Base-by-base conservation (phyloP, 805 yeast genomes). In the Lipomyces mesembrius region DNA sequence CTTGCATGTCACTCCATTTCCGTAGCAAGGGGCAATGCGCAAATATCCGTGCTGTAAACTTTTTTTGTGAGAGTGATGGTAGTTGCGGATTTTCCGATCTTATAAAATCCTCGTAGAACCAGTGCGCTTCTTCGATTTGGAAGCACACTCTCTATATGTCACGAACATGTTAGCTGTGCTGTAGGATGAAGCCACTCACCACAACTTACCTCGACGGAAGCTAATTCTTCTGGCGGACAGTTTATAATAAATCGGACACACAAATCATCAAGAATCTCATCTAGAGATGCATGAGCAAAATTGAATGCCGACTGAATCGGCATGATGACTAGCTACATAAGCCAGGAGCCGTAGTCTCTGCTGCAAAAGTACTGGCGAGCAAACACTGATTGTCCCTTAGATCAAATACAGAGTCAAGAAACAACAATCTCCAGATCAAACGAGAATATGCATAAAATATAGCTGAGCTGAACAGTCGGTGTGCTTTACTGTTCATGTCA, bases 51-150 rank as follows among this genome's bases (percentile, higher is more conserved):
- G 88, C 84, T 0, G 93, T 87, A 76, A 95, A 93, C 8, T 83
- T 79, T 76, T 89, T 89, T 85, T 92, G 87, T 74, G 88, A 89
- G 81, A 93, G 79, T 1, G 85, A 76, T 1, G 98, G 98, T 66
- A 94, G 81, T 39, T 82, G 77, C 2, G 95, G 93, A 76, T 92
- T 89, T 73, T 88, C 79, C 46, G 84, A 84, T 46, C 93, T 84
- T 12, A 89, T 83, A 74, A 89, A 93, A 78, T 95, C 99, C 60
- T 89, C 84, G 78, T 93, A 95, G 76, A 90, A 95, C 99, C 99
- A 95, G 73, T 92, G 97, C 1, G 99, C 99, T 78, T 95, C 98
- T 81, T 95, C 99, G 54, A 95, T 88, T 76, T 93, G 97, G 80
- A 95, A 95, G 75, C 92, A 85, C 32, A 93, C 89, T 75, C 99